Percentiles rank a stretch among this genome's conserved stretches.
phyloP scores from a whole-genome alignment of 768 basidiomycete genomes.

The Mycena rosella region DNA sequence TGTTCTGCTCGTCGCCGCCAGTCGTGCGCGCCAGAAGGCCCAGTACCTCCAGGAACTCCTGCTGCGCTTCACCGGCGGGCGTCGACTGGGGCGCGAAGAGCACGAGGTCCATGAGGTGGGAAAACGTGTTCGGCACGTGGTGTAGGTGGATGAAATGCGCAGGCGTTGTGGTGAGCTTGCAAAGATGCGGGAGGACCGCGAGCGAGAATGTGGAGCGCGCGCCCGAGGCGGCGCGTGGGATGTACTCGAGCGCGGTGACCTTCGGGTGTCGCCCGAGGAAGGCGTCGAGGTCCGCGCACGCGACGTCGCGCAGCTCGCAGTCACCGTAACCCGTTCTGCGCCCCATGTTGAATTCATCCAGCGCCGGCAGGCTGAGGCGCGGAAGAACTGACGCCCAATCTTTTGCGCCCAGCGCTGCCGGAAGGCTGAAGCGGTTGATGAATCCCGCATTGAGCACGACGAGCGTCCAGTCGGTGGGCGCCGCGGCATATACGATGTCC shows the following conservation, averaged over 20 bases:
- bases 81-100: conserved; percentile 6
- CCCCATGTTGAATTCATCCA: conserved; percentile 15
- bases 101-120: background rate
- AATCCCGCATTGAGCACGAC: background rate
- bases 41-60: conserved; percentile 5
- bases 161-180: conserved; percentile 24
- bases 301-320: conserved; percentile 13
- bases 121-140: background rate
- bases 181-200: background rate
- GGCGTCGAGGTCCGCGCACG: conserved; percentile 1
- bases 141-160: conserved; percentile 24
- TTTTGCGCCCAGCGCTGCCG: background rate
- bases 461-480: conserved; percentile 4
- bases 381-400: conserved; percentile 23
- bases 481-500: conserved; percentile 1
- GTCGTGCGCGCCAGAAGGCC: background rate
- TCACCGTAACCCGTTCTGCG: background rate
- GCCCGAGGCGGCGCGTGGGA: background rate
- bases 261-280: conserved; percentile 22
- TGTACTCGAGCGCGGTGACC: conserved; percentile 18
- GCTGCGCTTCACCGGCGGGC: background rate
- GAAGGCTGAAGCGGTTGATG: background rate
- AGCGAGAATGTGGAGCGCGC: background rate
- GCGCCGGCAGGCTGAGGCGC: background rate
- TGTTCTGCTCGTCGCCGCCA: background rate